Conservation (phyloP, 208 protist genomes). For the Wallacemonas collosoma region DNA sequence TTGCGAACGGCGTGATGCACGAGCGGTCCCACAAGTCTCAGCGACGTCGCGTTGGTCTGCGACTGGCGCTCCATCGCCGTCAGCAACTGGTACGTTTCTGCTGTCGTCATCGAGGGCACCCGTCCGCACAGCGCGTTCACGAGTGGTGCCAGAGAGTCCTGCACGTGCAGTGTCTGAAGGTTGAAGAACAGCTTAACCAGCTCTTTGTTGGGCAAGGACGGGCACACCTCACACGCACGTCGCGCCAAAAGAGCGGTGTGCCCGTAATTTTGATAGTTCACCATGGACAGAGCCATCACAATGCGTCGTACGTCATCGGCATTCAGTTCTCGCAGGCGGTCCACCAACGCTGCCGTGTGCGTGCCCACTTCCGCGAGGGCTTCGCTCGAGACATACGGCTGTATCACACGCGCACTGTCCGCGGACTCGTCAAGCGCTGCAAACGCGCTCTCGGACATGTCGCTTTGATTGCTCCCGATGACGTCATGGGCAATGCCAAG, state of each 20-base stretch:
- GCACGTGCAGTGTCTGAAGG: constrained; percentile 67
- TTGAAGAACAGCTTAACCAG: constrained; percentile 75
- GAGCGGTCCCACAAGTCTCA: constrained; percentile 50
- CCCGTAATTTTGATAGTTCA: constrained; percentile 76
- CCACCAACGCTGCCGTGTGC: constrained; percentile 52
- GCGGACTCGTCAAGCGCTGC: too few species aligned
- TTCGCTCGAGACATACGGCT: constrained; percentile 20
- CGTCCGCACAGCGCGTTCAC: constrained; percentile 59
- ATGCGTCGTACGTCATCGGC: constrained; percentile 45
- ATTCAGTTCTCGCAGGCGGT: constrained; percentile 56
- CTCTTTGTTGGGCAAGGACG: constrained; percentile 42
- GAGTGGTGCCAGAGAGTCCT: constrained; percentile 79
- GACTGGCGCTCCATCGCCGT: constrained; percentile 65
- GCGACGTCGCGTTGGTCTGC: constrained; percentile 59
- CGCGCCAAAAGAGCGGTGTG: constrained; percentile 66
- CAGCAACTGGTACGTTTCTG: constrained; percentile 58
- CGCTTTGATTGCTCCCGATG: too few species aligned
- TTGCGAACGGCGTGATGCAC: constrained; percentile 37
- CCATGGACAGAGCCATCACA: constrained; percentile 49
- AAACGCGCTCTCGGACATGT: too few species aligned
- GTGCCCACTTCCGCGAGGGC: constrained; percentile 30
- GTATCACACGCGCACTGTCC: background rate
- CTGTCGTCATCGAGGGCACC: constrained; percentile 37
- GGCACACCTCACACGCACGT: constrained; percentile 74
- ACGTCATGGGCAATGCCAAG: background rate